These are phyloP conservation scores for Liquidambar formosana DNA, from an alignment of 164 flowering plant species.

Conservation along the genomic window DNA sequence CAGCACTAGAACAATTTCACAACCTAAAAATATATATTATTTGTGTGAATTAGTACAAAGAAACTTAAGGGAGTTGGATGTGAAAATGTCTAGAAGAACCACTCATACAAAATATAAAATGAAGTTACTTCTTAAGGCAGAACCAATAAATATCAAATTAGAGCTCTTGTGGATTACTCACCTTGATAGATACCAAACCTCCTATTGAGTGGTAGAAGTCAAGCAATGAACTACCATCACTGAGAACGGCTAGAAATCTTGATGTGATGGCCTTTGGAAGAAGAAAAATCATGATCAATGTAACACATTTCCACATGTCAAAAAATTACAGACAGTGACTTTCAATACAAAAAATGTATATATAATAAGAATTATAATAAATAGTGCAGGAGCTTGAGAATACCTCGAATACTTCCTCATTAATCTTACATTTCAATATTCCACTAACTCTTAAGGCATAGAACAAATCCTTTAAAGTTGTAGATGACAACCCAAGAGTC, in stretches of 20 bases:
- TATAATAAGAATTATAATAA: too few species aligned
- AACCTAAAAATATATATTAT: too few species aligned
- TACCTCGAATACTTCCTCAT: conserved; percentile 61
- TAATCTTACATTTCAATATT: conserved; percentile 58
- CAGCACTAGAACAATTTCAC: too few species aligned
- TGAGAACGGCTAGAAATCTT: conserved; percentile 53
- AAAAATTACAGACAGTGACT: not conserved
- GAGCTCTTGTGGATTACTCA: conserved; percentile 14
- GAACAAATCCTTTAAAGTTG: conserved; percentile 57
- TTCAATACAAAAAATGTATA: not conserved
- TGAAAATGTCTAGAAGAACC: too few species aligned
- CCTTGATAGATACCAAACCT: conserved; percentile 77
- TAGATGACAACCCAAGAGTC: conserved; percentile 54
- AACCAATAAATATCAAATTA: not conserved
- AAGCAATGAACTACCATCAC: conserved; percentile 66
- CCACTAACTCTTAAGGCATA: conserved; percentile 63
- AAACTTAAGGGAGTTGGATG: too few species aligned
- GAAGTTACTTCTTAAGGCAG: not conserved
- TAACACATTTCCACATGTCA: not conserved
- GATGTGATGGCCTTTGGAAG: conserved; percentile 49
- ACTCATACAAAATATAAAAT: not conserved
- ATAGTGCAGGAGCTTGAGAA: not conserved
- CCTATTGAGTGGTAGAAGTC: conserved; percentile 74
- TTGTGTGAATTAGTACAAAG: too few species aligned
- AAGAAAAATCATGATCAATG: not conserved